These are phyloP conservation scores for Laguncularia racemosa DNA, from an alignment of 345 rosid species.

Conservation along the genomic window DNA sequence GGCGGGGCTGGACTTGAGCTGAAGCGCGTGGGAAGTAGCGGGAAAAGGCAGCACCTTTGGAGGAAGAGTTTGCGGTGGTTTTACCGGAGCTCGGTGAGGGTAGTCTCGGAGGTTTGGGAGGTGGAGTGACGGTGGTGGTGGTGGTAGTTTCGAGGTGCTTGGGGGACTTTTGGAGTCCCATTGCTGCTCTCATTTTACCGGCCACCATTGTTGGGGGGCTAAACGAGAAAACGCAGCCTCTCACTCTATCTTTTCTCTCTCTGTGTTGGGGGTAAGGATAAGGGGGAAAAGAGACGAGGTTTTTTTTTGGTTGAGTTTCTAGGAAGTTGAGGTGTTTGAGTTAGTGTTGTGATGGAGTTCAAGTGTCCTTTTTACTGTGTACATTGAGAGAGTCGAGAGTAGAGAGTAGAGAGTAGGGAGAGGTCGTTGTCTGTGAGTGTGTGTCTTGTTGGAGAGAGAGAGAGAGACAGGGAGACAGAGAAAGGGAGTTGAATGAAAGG, in stretches of 20 bases:
- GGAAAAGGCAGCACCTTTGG: slow-evolving; percentile 29
- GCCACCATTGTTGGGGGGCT: slow-evolving; percentile 55
- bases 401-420: background rate
- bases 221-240: background rate
- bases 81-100: slow-evolving; percentile 23
- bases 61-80: slow-evolving; percentile 18
- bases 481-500: no score
- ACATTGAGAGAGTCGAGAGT: slow-evolving; percentile 1
- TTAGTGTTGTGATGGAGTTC: no score
- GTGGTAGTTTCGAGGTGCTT: slow-evolving; percentile 21
- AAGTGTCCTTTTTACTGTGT: background rate
- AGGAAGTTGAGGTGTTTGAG: background rate
- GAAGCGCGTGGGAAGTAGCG: slow-evolving; percentile 97
- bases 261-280: background rate
- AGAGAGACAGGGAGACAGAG: no score
- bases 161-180: slow-evolving; percentile 81
- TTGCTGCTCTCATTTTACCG: slow-evolving; percentile 75
- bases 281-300: background rate
- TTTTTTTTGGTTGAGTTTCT: background rate
- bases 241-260: slow-evolving; percentile 1
- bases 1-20: slow-evolving; percentile 91
- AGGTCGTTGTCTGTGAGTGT: no score
- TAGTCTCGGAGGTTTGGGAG: slow-evolving; percentile 13
- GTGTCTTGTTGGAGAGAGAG: no score
- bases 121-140: slow-evolving; percentile 25